Percentiles rank a stretch among this genome's conserved stretches.
Evolutionary conservation across 2,329 filamentous ascomycete species (phyloP).

Genomic region (Fusarium aywerte): DNA sequence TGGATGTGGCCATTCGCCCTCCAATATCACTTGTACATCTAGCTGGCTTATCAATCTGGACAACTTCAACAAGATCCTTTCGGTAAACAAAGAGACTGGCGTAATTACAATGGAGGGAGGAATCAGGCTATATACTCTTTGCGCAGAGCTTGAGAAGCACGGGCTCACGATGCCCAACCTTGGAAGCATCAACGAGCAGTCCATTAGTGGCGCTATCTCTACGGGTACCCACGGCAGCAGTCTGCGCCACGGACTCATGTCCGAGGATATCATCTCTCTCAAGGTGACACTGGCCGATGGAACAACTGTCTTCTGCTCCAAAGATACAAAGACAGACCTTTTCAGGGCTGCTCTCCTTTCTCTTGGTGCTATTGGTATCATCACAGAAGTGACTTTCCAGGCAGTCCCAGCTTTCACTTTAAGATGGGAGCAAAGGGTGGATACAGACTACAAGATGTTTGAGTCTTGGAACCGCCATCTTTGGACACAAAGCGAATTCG

Average conservation of each 20-base stretch:
- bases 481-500: slow-evolving; percentile 89
- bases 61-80: slow-evolving; percentile 77
- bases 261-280: slow-evolving; percentile 78
- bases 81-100: slow-evolving; percentile 72
- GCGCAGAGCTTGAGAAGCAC: slow-evolving; percentile 75
- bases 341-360: slow-evolving; percentile 90
- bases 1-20: slow-evolving; percentile 93
- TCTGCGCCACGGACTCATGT: slow-evolving; percentile 83
- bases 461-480: slow-evolving; percentile 76
- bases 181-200: slow-evolving; percentile 95
- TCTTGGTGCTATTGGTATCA: slow-evolving; percentile 88
- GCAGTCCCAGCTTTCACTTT: slow-evolving; percentile 85
- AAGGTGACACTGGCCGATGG: slow-evolving; percentile 87
- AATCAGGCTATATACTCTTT: slow-evolving; percentile 81
- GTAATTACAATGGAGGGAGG: slow-evolving; percentile 86
- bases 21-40: slow-evolving; percentile 89
- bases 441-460: slow-evolving; percentile 75
- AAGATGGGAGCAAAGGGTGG: slow-evolving; percentile 84
- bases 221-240: slow-evolving; percentile 95
- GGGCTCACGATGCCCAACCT: slow-evolving; percentile 90
- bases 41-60: slow-evolving; percentile 97
- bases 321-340: slow-evolving; percentile 76
- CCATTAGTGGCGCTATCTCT: slow-evolving; percentile 88
- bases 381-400: slow-evolving; percentile 88
- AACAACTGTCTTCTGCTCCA: slow-evolving; percentile 74